These are phyloP conservation scores for Juglanconis oblonga DNA, from an alignment of 2,329 filamentous ascomycete genomes.

Conservation along the genomic window DNA sequence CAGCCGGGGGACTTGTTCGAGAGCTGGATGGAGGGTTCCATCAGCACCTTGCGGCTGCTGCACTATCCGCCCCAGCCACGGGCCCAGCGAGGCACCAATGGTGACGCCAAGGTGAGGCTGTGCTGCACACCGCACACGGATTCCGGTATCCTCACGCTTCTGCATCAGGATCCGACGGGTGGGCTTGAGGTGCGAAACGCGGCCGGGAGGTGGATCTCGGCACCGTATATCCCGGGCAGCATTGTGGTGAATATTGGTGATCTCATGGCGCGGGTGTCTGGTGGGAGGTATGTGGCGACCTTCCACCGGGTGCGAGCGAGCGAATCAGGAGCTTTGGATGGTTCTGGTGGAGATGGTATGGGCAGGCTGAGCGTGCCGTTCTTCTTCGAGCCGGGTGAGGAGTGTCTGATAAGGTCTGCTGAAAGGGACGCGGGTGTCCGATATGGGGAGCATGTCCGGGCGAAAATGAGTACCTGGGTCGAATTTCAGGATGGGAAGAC, in stretches of 20 bases:
- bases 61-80: slow-evolving; percentile 20
- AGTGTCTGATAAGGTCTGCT: not conserved
- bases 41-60: slow-evolving; percentile 12
- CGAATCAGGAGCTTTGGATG: no score
- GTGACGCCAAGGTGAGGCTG: not conserved
- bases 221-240: slow-evolving; percentile 15
- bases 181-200: not conserved
- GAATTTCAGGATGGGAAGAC: not conserved
- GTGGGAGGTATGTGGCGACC: slow-evolving; percentile 15
- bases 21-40: slow-evolving; percentile 2
- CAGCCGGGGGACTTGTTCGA: not conserved
- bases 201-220: slow-evolving; percentile 18
- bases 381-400: slow-evolving; percentile 1
- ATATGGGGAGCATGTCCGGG: not conserved
- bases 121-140: slow-evolving; percentile 1
- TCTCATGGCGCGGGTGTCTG: slow-evolving; percentile 14
- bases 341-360: not conserved
- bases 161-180: not conserved
- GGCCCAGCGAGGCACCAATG: not conserved
- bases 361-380: slow-evolving; percentile 1
- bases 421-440: not conserved
- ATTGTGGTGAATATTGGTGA: slow-evolving; percentile 18
- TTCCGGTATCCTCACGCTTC: not conserved
- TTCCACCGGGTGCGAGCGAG: not conserved
- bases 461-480: not conserved